These are phyloP conservation scores for Phytophthora tentaculata DNA, from an alignment of 352 stramenopile species.

Conservation along the genomic window DNA sequence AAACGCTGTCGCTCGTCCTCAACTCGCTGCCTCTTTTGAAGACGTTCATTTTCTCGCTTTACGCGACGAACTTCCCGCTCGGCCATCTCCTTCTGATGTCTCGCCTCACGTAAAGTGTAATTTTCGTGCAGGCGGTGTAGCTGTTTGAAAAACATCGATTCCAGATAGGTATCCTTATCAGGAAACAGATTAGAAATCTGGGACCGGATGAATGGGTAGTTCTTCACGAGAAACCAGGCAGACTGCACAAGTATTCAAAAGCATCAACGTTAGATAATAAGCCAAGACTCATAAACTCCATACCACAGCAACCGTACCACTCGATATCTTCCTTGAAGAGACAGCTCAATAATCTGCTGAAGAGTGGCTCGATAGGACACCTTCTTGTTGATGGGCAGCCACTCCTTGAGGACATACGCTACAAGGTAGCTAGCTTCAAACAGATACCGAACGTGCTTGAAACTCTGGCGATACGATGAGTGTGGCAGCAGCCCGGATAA, in stretches of 20 bases:
- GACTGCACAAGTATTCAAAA: slow-evolving; percentile 47
- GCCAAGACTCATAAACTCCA: slow-evolving; percentile 2
- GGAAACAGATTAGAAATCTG: slow-evolving; percentile 82
- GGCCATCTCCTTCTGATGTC: slow-evolving; percentile 60
- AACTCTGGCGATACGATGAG: slow-evolving; percentile 69
- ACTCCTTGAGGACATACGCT: slow-evolving; percentile 86
- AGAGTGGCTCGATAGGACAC: slow-evolving; percentile 84
- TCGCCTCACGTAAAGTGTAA: slow-evolving; percentile 61
- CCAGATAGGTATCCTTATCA: slow-evolving; percentile 76
- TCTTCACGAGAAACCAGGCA: slow-evolving; percentile 85
- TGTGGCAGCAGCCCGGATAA: slow-evolving; percentile 80
- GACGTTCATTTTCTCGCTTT: slow-evolving; percentile 68
- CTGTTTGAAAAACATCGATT: slow-evolving; percentile 90
- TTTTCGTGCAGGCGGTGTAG: slow-evolving; percentile 76
- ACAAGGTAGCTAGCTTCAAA: slow-evolving; percentile 89
- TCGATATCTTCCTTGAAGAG: slow-evolving; percentile 71
- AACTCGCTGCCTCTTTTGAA: slow-evolving; percentile 45
- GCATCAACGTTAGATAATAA: slow-evolving; percentile 35
- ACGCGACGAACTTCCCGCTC: slow-evolving; percentile 66
- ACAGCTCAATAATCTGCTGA: slow-evolving; percentile 84
- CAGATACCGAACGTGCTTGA: slow-evolving; percentile 75
- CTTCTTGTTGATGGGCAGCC: slow-evolving; percentile 88
- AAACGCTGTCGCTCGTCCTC: slow-evolving; percentile 57
- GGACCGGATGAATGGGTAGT: slow-evolving; percentile 80
- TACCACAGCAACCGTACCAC: slow-evolving; percentile 51